Percentiles rank a stretch among this genome's conserved stretches.
phyloP scores from a whole-genome alignment of 2,329 filamentous ascomycete species.

The Sporothrix phasma region DNA sequence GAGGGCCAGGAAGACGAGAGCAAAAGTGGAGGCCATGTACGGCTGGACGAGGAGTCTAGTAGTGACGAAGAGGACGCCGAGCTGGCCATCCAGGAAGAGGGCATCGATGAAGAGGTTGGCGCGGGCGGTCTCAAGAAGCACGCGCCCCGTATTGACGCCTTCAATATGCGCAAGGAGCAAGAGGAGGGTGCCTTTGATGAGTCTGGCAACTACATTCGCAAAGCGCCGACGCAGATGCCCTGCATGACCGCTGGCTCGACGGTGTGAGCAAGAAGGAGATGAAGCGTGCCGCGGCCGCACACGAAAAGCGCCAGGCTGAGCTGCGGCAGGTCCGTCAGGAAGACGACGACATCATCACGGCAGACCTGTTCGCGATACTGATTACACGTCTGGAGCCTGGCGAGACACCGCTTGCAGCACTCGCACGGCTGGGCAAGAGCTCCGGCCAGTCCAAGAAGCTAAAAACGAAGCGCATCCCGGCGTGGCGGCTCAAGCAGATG shows the following conservation, averaged over 20 bases:
- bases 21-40: slow-evolving; percentile 8
- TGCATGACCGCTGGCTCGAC: slow-evolving; percentile 87
- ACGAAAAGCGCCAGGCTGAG: slow-evolving; percentile 74
- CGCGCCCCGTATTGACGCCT: slow-evolving; percentile 88
- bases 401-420: slow-evolving; percentile 80
- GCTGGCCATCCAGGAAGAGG: slow-evolving; percentile 64
- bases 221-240: slow-evolving; percentile 76
- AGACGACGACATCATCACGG: slow-evolving; percentile 81
- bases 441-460: slow-evolving; percentile 37
- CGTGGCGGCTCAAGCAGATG: slow-evolving; percentile 46
- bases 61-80: slow-evolving; percentile 63
- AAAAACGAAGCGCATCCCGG: slow-evolving; percentile 49
- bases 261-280: slow-evolving; percentile 92
- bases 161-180: slow-evolving; percentile 84
- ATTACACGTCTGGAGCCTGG: slow-evolving; percentile 65
- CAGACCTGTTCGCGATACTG: slow-evolving; percentile 63
- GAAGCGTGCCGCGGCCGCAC: slow-evolving; percentile 74
- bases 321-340: slow-evolving; percentile 58
- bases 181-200: slow-evolving; percentile 92
- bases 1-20: slow-evolving; percentile 61
- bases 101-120: slow-evolving; percentile 79
- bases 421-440: slow-evolving; percentile 66
- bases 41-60: not conserved
- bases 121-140: slow-evolving; percentile 85
- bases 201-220: slow-evolving; percentile 80